Conservation (phyloP, 768 basidiomycete species). For the Trametes villosa region DNA sequence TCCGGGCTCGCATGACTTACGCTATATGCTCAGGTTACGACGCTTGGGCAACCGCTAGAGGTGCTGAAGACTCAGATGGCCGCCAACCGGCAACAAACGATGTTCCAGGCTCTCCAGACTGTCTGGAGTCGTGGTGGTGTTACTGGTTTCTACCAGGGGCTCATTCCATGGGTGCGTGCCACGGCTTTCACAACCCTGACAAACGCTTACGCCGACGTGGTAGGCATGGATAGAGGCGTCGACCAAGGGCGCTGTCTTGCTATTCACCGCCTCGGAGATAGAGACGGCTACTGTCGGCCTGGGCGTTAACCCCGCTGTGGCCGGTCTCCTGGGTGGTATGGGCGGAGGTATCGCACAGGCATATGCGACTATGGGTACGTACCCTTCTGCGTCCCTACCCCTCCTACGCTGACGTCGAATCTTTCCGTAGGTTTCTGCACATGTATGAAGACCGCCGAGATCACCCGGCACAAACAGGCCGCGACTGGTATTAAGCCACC, state of each 20-base stretch:
- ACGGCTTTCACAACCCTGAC: neutral
- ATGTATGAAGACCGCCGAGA: slow-evolving; percentile 99
- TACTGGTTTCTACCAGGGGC: slow-evolving; percentile 92
- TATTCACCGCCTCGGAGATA: slow-evolving; percentile 96
- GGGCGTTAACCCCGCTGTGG: slow-evolving; percentile 78
- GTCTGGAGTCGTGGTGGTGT: slow-evolving; percentile 94
- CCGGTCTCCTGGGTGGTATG: slow-evolving; percentile 96
- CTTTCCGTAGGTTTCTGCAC: slow-evolving; percentile 84
- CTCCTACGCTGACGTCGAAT: neutral
- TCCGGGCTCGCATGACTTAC: neutral
- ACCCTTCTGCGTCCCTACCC: neutral
- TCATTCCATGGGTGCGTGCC: slow-evolving; percentile 92
- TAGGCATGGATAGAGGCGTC: slow-evolving; percentile 99
- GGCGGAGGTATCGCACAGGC: slow-evolving; percentile 97
- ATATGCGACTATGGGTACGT: slow-evolving; percentile 99
- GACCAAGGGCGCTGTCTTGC: slow-evolving; percentile 94
- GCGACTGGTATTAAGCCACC: slow-evolving; percentile 83
- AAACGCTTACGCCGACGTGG: neutral
- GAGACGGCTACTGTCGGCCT: slow-evolving; percentile 67
- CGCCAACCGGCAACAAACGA: slow-evolving; percentile 89
- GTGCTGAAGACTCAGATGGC: slow-evolving; percentile 99
- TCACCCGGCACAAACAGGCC: slow-evolving; percentile 93
- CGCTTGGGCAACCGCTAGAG: slow-evolving; percentile 96
- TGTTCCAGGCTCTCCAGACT: slow-evolving; percentile 81
- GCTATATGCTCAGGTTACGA: slow-evolving; percentile 73